These are phyloP conservation scores for Metschnikowia orientalis DNA, from an alignment of 805 yeast species.

Conservation along the genomic window DNA sequence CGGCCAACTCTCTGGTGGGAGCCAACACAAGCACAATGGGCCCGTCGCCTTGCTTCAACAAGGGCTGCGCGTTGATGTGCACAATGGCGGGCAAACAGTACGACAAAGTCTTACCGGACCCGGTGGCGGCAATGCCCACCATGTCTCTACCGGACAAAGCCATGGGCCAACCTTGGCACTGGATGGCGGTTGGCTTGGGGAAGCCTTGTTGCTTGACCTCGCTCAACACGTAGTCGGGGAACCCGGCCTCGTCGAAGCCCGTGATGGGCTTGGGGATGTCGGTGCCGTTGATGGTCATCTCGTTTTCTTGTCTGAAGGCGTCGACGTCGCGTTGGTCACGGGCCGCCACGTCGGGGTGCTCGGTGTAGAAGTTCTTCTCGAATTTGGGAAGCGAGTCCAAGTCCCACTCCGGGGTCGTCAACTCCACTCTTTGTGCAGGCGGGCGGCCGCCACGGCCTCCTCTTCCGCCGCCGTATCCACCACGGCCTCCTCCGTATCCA, in stretches of 20 bases:
- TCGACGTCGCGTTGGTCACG: slow-evolving; percentile 72
- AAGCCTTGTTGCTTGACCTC: slow-evolving; percentile 93
- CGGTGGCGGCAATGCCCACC: slow-evolving; percentile 98
- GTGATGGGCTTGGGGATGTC: slow-evolving; percentile 95
- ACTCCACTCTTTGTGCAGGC: slow-evolving; percentile 43
- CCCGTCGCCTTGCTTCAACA: slow-evolving; percentile 91
- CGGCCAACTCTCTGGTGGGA: slow-evolving; percentile 98
- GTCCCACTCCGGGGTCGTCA: slow-evolving; percentile 80
- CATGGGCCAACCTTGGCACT: slow-evolving; percentile 99
- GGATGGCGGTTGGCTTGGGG: slow-evolving; percentile 91
- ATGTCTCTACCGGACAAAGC: slow-evolving; percentile 97
- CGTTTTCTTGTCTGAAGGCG: slow-evolving; percentile 73
- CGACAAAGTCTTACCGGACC: slow-evolving; percentile 97
- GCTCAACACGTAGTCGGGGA: slow-evolving; percentile 86
- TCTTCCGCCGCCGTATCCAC: slow-evolving; percentile 25
- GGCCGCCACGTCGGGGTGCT: slow-evolving; percentile 70
- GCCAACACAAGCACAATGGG: slow-evolving; percentile 94
- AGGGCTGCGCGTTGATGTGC: slow-evolving; percentile 97
- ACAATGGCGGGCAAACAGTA: slow-evolving; percentile 96
- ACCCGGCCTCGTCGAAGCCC: slow-evolving; percentile 92
- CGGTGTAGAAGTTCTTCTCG: slow-evolving; percentile 92
- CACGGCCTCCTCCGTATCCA: slow-evolving; percentile 29
- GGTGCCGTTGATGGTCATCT: slow-evolving; percentile 79
- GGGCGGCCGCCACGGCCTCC: slow-evolving; percentile 26
- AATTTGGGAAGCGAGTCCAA: slow-evolving; percentile 73